Conservation (phyloP, 2,329 filamentous ascomycete species). For the Aureobasidium sp. region DNA sequence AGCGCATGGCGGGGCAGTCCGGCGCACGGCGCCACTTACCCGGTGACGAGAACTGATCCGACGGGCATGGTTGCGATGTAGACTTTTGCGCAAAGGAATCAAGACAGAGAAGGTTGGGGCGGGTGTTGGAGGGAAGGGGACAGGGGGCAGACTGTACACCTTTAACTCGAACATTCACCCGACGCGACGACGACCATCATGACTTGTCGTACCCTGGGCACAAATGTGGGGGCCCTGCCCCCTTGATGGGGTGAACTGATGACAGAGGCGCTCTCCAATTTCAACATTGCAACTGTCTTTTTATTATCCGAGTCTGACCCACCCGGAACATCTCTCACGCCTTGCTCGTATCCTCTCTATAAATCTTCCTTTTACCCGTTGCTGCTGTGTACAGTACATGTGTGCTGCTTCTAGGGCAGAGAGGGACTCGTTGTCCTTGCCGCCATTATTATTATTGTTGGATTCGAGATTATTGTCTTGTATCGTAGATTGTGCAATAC, state of each 20-base stretch:
- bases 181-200: background rate
- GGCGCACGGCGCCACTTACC: conserved; percentile 51
- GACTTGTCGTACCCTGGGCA: conserved; percentile 4
- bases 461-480: background rate
- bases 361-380: conserved; percentile 3
- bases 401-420: no score
- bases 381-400: no score
- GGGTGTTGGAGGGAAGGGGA: background rate
- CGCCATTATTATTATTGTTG: no score
- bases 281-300: background rate
- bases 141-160: background rate
- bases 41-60: conserved; percentile 85
- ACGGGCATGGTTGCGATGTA: conserved; percentile 54
- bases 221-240: conserved; percentile 1
- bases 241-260: conserved; percentile 13
- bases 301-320: conserved; percentile 6
- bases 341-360: background rate
- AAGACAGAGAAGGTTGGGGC: conserved; percentile 1
- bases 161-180: conserved; percentile 4
- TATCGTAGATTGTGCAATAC: background rate
- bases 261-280: conserved; percentile 4
- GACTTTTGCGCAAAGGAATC: no score
- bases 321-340: conserved; percentile 3
- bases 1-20: conserved; percentile 15
- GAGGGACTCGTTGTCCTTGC: no score